Evolutionary conservation across 805 yeast genomes (phyloP).

Genomic region (Sugiyamaella chiloensis): DNA sequence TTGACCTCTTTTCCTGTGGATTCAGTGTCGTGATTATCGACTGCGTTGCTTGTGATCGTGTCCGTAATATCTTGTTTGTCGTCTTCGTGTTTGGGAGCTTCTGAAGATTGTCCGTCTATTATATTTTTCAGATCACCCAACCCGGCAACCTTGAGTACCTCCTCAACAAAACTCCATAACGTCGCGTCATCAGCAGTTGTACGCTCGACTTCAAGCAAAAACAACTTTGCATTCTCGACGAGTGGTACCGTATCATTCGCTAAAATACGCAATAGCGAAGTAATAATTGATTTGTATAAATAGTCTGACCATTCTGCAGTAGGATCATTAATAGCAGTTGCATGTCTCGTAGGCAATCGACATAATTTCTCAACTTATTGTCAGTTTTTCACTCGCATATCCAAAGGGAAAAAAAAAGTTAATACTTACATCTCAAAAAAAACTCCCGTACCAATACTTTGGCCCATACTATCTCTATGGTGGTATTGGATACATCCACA

Average conservation of each 20-base stretch:
- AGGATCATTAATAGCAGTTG: slow-evolving; percentile 35
- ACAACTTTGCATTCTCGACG: slow-evolving; percentile 26
- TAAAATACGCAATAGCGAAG: slow-evolving; percentile 32
- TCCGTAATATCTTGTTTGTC: neutral
- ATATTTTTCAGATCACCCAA: slow-evolving; percentile 18
- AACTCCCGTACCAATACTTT: slow-evolving; percentile 37
- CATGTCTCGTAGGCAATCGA: slow-evolving; percentile 33
- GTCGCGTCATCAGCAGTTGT: slow-evolving; percentile 32
- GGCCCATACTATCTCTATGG: slow-evolving; percentile 33
- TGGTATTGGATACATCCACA: slow-evolving; percentile 26
- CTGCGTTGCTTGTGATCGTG: neutral
- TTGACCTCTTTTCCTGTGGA: no score
- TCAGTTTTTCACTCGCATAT: neutral
- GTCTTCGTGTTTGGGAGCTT: neutral
- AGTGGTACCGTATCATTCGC: slow-evolving; percentile 33
- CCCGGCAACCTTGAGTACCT: slow-evolving; percentile 21
- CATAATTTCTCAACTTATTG: slow-evolving; percentile 35
- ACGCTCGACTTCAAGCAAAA: slow-evolving; percentile 32
- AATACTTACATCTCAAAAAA: slow-evolving; percentile 30
- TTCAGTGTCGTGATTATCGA: no score
- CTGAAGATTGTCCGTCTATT: slow-evolving; percentile 6
- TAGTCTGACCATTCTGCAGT: slow-evolving; percentile 35
- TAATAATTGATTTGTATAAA: slow-evolving; percentile 34
- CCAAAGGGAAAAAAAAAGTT: no score
- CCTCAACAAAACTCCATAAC: slow-evolving; percentile 33